Evolutionary conservation across 192 early-diverging fungal genomes (phyloP), one percentile per base, ranked within the genome.

Genomic region (Gorgonomyces haynaldii): DNA sequence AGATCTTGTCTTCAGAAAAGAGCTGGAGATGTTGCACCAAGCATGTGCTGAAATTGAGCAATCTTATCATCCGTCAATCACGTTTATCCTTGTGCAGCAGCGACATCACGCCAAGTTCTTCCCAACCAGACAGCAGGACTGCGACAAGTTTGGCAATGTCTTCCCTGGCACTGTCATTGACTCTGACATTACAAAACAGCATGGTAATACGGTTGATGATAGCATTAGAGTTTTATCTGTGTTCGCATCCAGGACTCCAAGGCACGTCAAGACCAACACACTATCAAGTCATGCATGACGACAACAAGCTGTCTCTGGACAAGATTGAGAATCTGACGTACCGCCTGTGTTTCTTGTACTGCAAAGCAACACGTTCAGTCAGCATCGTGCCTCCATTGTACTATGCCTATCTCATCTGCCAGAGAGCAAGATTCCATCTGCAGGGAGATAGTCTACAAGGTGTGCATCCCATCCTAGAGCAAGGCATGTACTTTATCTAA

Each of bases 261-360:
- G 91, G 94, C 25, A 93, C 91, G 1, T 89, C 88, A 10, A 83
- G 89, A 23, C 90, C 91, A 0, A 84, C 84, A 0, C 86, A 87
- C 55, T 98, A 98, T 76, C 79, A 83, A 39, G 89, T 93, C 12
- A 58, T 98, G 28, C 68, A 81, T 46, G 87, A 98, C 45, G 90
- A 96, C 29, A 83, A 88, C 59, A 62, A 70, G 6, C 91, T 91
- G 39, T 70, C 70, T 0, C 52, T 81, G 4, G 87, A 97, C 49
- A 66, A 72, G 28, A 60, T 97, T 22, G 88, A 93, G 53, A 71
- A 83, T 44, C 66, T 97, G 16, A 91, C 89, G 0, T 93, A 89
- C 67, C 67, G 81, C 4, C 67, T 95, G 26, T 95, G 91, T 56
- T 93, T 89, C 55, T 65, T 88, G 26, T 97, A 88, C 62, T 84